Percentiles rank a stretch among this genome's conserved stretches.
phyloP scores from a whole-genome alignment of 139 green algal species.

The Coelastrella sp. region DNA sequence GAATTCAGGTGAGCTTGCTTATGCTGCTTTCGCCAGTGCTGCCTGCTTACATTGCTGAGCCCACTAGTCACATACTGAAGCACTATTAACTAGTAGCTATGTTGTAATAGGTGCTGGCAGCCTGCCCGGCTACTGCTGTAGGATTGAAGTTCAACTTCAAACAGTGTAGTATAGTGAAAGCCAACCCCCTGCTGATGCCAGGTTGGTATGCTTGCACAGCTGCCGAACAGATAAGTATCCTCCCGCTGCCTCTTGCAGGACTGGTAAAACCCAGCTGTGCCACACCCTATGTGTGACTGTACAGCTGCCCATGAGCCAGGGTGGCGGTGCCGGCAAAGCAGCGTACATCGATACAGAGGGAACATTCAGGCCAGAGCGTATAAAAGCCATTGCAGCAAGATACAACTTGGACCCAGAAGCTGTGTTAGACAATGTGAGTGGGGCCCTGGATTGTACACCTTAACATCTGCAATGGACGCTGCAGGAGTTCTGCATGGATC shows the following conservation, averaged over 20 bases:
- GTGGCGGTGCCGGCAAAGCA: conserved; percentile 75
- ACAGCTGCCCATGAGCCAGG: conserved; percentile 76
- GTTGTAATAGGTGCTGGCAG: too few species aligned
- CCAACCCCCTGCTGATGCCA: too few species aligned
- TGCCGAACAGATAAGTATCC: neutral
- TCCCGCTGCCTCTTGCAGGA: conserved; percentile 43
- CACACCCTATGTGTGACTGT: conserved; percentile 90
- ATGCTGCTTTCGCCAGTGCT: neutral
- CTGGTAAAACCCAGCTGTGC: conserved; percentile 91
- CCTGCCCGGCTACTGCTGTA: too few species aligned
- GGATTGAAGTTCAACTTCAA: too few species aligned
- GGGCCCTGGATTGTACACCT: neutral
- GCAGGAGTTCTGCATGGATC: neutral
- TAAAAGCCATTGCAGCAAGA: conserved; percentile 87
- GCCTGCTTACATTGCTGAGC: too few species aligned
- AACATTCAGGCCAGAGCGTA: conserved; percentile 90
- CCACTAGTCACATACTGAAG: too few species aligned
- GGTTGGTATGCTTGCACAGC: neutral
- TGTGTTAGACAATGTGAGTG: conserved; percentile 82
- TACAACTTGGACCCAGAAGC: conserved; percentile 86
- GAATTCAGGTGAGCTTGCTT: conserved; percentile 73
- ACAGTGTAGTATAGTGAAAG: too few species aligned
- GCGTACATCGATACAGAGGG: conserved; percentile 76
- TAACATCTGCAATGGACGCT: neutral
- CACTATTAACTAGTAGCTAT: too few species aligned